A percentile compares a stretch with the other conserved stretches of the same genome.
Evolutionary conservation across 352 stramenopile genomes (phyloP).

Genomic region (Phytophthora meadii): DNA sequence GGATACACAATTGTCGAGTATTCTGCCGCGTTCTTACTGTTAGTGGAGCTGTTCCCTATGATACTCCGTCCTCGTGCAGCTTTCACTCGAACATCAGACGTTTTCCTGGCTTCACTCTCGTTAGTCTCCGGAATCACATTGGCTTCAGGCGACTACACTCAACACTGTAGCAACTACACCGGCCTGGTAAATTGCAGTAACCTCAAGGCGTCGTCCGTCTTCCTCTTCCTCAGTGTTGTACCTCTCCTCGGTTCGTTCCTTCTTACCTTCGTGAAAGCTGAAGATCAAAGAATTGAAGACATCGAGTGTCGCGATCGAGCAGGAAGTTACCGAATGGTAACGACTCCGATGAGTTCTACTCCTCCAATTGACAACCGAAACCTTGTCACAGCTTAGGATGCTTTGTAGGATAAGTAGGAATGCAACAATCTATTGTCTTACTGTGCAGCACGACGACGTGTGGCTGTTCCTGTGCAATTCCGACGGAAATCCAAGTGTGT

Average conservation of each 20-base stretch:
- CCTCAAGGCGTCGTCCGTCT: slow-evolving; percentile 42
- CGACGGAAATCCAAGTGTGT: slow-evolving; percentile 24
- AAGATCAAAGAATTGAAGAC: slow-evolving; percentile 10
- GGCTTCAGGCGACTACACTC: slow-evolving; percentile 31
- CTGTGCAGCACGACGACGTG: slow-evolving; percentile 24
- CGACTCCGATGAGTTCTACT: slow-evolving; percentile 18
- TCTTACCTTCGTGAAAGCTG: slow-evolving; percentile 40
- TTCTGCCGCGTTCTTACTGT: slow-evolving; percentile 26
- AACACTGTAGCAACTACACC: slow-evolving; percentile 41
- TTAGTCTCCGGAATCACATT: slow-evolving; percentile 40
- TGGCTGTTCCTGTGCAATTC: slow-evolving; percentile 21
- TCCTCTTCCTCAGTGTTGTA: slow-evolving; percentile 42
- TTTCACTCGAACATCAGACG: slow-evolving; percentile 40
- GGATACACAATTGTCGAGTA: slow-evolving; percentile 35
- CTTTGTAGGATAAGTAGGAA: not conserved
- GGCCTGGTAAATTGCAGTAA: slow-evolving; percentile 48
- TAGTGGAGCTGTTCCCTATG: slow-evolving; percentile 44
- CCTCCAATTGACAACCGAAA: slow-evolving; percentile 19
- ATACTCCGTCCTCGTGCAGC: slow-evolving; percentile 32
- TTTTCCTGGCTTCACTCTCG: slow-evolving; percentile 32
- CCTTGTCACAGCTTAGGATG: slow-evolving; percentile 18
- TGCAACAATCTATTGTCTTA: slow-evolving; percentile 6
- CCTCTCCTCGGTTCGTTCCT: slow-evolving; percentile 41
- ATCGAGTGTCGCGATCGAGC: slow-evolving; percentile 31
- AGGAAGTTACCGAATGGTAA: slow-evolving; percentile 34